These are phyloP conservation scores for Alternaria solani DNA, from an alignment of 2,329 filamentous ascomycete genomes.

Conservation along the genomic window DNA sequence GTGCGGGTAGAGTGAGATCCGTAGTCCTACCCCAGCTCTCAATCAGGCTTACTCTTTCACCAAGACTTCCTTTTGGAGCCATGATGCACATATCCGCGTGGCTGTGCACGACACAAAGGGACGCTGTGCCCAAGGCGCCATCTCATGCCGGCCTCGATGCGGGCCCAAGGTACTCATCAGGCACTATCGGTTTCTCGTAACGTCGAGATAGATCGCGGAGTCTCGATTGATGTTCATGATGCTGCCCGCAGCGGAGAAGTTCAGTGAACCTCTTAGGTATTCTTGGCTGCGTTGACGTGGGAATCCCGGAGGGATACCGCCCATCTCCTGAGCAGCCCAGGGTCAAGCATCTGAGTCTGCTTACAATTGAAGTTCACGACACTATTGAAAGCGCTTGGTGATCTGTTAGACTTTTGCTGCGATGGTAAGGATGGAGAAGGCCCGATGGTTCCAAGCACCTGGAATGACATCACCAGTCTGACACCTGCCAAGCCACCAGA, in stretches of 20 bases:
- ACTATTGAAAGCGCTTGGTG: neutral
- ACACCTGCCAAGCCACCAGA: constrained; percentile 9
- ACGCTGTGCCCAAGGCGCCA: constrained; percentile 7
- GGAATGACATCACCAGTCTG: constrained; percentile 12
- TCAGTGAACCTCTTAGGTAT: neutral
- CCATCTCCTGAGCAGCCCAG: neutral
- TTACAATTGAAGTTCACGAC: neutral
- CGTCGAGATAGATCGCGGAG: neutral
- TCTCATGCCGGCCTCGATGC: neutral
- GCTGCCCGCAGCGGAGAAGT: neutral
- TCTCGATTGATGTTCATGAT: neutral
- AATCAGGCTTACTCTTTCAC: constrained; percentile 13
- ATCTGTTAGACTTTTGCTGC: neutral
- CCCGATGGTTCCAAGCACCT: neutral
- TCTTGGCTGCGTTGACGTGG: neutral
- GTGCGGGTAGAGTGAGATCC: constrained; percentile 32
- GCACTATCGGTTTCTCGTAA: constrained; percentile 1
- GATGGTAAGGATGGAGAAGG: neutral
- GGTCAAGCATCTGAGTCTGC: neutral
- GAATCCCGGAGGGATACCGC: neutral
- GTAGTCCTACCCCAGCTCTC: constrained; percentile 18
- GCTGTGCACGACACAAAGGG: constrained; percentile 20
- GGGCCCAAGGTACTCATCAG: neutral
- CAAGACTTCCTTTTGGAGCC: constrained; percentile 17
- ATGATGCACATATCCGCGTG: constrained; percentile 10